phyloP scores from a whole-genome alignment of 148 eudicot genomes.

The Drosera capensis region DNA sequence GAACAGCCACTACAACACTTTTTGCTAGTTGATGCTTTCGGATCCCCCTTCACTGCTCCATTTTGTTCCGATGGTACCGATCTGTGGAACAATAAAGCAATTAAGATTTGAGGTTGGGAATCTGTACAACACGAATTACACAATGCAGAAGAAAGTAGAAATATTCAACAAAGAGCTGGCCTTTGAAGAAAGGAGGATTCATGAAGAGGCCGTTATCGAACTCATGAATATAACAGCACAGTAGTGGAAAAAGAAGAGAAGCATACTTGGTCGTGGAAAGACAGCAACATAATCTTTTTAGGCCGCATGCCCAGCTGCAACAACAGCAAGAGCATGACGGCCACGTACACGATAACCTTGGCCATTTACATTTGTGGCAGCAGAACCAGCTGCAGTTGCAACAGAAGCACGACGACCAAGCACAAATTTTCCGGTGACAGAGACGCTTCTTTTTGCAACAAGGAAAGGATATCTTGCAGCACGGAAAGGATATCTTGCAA shows the following conservation, averaged over 20 bases:
- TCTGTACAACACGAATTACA: no score
- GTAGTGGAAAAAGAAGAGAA: no score
- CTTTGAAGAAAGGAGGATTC: no score
- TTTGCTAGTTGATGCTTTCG: background rate
- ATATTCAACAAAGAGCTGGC: no score
- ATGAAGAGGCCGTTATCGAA: no score
- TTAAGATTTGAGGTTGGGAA: no score
- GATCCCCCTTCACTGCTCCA: background rate
- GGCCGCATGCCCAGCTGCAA: background rate
- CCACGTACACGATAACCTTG: background rate
- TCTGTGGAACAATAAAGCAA: no score
- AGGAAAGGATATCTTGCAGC: background rate
- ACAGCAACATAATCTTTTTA: background rate
- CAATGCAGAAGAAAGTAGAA: no score
- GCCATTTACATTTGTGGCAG: background rate
- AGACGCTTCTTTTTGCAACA: constrained; percentile 1
- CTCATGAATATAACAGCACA: no score
- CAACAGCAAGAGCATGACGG: background rate
- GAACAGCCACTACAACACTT: background rate
- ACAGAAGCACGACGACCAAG: background rate
- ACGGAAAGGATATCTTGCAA: background rate
- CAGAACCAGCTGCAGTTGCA: constrained; percentile 1
- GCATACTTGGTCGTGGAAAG: background rate
- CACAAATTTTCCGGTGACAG: background rate
- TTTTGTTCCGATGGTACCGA: background rate